Evolutionary conservation across 305 asterid species (phyloP).

Genomic region (Solanum hybrid): DNA sequence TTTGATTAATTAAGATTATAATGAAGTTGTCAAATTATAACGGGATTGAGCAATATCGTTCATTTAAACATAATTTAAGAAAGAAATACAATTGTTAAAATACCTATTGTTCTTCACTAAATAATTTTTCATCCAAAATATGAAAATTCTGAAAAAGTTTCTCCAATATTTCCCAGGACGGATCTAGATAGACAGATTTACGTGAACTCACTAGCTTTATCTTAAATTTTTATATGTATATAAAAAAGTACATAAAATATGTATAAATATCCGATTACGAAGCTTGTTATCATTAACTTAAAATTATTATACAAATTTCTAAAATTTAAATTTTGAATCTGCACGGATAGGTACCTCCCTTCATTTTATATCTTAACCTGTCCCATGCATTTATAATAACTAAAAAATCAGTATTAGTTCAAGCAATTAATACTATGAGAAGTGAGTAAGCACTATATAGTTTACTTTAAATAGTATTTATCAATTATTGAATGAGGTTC

Average conservation of each 20-base stretch:
- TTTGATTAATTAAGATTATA: background rate
- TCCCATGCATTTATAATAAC: background rate
- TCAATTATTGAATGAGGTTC: background rate
- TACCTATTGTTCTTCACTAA: background rate
- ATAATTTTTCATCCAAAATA: background rate
- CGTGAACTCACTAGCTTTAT: background rate
- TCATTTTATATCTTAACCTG: background rate
- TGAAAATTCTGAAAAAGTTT: background rate
- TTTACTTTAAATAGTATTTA: background rate
- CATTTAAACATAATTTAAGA: background rate
- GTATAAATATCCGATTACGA: background rate
- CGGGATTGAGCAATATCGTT: background rate
- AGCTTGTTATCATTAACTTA: background rate
- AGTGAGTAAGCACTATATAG: background rate
- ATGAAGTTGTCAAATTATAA: background rate
- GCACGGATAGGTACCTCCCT: fast-evolving
- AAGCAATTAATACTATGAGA: background rate
- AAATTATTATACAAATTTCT: background rate
- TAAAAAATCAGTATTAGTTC: background rate
- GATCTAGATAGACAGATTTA: background rate
- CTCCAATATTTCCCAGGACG: background rate
- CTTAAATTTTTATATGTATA: background rate
- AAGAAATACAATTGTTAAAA: background rate
- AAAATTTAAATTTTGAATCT: background rate
- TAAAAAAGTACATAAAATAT: background rate